Evolutionary conservation across 495 filamentous ascomycete species (phyloP), one percentile per base, ranked within the genome.

Genomic region (Talaromyces trachyspermus): DNA sequence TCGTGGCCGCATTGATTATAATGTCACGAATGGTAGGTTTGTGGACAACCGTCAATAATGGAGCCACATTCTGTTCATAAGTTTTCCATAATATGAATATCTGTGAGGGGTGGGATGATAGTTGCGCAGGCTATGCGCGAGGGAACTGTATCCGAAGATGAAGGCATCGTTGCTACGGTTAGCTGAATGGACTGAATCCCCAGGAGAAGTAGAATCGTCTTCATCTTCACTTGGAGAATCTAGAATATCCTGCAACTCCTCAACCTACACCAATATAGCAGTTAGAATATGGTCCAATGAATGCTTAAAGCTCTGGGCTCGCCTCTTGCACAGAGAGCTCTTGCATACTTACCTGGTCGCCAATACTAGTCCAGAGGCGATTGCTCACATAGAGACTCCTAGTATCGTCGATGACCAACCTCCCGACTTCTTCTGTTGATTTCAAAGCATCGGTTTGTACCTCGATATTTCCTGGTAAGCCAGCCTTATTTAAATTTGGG

Each of bases 291-390:
- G n/a, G n/a, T n/a, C n/a, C n/a, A n/a, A n/a, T n/a, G n/a, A n/a
- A n/a, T n/a, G n/a, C n/a, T n/a, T n/a, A n/a, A n/a, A n/a, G n/a
- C n/a, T n/a, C n/a, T n/a, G n/a, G n/a, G n/a, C n/a, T n/a, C n/a
- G n/a, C n/a, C n/a, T n/a, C n/a, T n/a, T n/a, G n/a, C n/a, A n/a
- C n/a, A n/a, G n/a, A n/a, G n/a, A n/a, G n/a, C n/a, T n/a, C n/a
- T n/a, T n/a, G n/a, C n/a, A n/a, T n/a, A 47, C 26, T 9, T 60
- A 88, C 88, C 77, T 96, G 88, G 49, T 91, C 86, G 41, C 81
- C 86, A 36, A 96, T 70, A 51, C 78, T 87, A n/a, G 84, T 81
- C 90, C 89, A 96, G 43, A 95, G 86, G 12, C 80, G 82, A 63
- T 84, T 90, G 60, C 86, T 90, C 49, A 95, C 83, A 65, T 96